phyloP scores from a whole-genome alignment of 441 rosid genomes.

The Mallotus repandus region DNA sequence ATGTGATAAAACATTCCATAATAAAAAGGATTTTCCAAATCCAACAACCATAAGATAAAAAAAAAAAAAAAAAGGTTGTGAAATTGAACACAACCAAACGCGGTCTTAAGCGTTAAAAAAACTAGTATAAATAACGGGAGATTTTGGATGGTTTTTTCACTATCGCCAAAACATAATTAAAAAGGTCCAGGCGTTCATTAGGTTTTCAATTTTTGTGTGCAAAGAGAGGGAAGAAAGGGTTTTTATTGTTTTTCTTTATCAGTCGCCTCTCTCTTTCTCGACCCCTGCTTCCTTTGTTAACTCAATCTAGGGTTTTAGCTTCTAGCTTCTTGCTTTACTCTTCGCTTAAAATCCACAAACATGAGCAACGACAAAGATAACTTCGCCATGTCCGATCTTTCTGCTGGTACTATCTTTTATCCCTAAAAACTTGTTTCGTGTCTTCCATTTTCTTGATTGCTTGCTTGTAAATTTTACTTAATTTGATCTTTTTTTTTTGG shows the following conservation, averaged over 20 bases:
- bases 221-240: conserved; percentile 18
- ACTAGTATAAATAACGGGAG: too few species aligned
- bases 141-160: too few species aligned
- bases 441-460: background rate
- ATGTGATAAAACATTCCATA: background rate
- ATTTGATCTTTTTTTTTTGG: background rate
- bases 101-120: background rate
- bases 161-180: too few species aligned
- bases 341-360: conserved; percentile 11
- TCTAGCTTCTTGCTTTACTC: background rate
- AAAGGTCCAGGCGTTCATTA: background rate
- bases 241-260: conserved; percentile 18
- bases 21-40: background rate
- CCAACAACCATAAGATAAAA: background rate
- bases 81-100: background rate
- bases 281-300: background rate
- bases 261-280: conserved; percentile 27
- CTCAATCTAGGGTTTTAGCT: conserved; percentile 55
- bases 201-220: background rate
- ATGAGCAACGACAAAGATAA: conserved; percentile 66
- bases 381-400: conserved; percentile 68
- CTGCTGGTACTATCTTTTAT: conserved; percentile 38
- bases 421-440: conserved; percentile 3
- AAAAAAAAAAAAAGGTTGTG: too few species aligned
- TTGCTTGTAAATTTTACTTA: background rate